A percentile compares a stretch with the other conserved stretches of the same genome.
phyloP scores from a whole-genome alignment of 2,329 filamentous ascomycete species.

The Chlorencoelia australis region DNA sequence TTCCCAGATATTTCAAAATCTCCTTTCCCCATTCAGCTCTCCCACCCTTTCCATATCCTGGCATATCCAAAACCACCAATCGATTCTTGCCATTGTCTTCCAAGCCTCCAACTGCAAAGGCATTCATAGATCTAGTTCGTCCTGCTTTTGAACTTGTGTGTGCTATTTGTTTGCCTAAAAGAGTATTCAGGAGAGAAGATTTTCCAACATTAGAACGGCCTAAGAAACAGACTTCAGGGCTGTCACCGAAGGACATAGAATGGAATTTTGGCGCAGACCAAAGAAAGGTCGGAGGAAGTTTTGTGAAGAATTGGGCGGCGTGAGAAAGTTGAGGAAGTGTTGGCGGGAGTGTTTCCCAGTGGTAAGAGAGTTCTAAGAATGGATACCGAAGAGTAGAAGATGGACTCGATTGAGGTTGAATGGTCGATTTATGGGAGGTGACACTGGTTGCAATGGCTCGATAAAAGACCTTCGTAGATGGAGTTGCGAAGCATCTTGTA shows the following conservation, averaged over 20 bases:
- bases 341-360: conserved; percentile 41
- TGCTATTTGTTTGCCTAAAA: conserved; percentile 42
- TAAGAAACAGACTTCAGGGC: conserved; percentile 41
- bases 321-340: conserved; percentile 33
- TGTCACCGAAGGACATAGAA: conserved; percentile 39
- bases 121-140: conserved; percentile 55
- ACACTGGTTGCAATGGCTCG: neutral
- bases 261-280: conserved; percentile 53
- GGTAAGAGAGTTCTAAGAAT: conserved; percentile 28
- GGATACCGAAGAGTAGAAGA: conserved; percentile 3
- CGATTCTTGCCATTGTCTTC: conserved; percentile 20
- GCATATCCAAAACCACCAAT: conserved; percentile 58
- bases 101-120: conserved; percentile 46
- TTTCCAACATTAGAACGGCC: conserved; percentile 65
- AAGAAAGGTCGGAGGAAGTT: conserved; percentile 41
- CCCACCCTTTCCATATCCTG: conserved; percentile 57
- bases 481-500: neutral
- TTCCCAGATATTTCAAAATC: conserved; percentile 57
- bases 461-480: neutral
- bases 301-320: conserved; percentile 36
- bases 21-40: conserved; percentile 52
- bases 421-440: neutral
- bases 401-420: neutral
- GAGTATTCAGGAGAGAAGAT: conserved; percentile 53
- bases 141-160: conserved; percentile 50